Base-by-base conservation (phyloP, 768 basidiomycete genomes). In the Roridomyces roridus region DNA sequence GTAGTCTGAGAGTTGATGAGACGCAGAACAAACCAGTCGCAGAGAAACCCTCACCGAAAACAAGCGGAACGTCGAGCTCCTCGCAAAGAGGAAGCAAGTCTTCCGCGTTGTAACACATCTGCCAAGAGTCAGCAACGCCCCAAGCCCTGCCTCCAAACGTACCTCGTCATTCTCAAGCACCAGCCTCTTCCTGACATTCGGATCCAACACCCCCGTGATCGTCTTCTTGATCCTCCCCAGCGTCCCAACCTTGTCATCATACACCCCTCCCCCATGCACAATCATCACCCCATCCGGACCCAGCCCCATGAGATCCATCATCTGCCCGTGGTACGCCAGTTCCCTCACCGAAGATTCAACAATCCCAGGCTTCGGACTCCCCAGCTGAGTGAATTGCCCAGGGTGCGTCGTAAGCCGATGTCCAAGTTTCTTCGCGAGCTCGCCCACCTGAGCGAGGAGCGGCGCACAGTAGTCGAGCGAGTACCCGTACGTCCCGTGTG, bases 151-250 rank as follows among this genome's bases (percentile, higher is more conserved):
- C 51, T n/a, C 15, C 31, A 26, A 23, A 37, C 74, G 37, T 53
- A 91, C 92, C 77, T 98, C 96, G 62, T 97, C 96, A 57, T 97
- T 98, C 72, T 98, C 96, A n/a, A 95, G 77, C 2, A 94, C 94
- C 20, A 96, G 70, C 41, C 96, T 80, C 14, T 80, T 80, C 57
- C 89, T 84, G 55, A 93, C 85, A 21, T 83, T 81, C 20, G 81
- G 73, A 8, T 86, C 78, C 35, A 94, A 79, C n/a, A 71, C 65
- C 10, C 80, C 77, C 44, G 68, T 73, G 55, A 92, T 89, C 14
- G 87, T 89, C 55, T 83, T 76, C 68, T 87, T 90, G 68, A 96
- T 84, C 9, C 96, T 83, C 21, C 75, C 76, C 2, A 96, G 73
- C 0, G 96, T 85, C 5, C 80, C 77, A 20, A 63, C 63, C 68